phyloP scores from a whole-genome alignment of 805 yeast genomes.

The Candida orba region DNA sequence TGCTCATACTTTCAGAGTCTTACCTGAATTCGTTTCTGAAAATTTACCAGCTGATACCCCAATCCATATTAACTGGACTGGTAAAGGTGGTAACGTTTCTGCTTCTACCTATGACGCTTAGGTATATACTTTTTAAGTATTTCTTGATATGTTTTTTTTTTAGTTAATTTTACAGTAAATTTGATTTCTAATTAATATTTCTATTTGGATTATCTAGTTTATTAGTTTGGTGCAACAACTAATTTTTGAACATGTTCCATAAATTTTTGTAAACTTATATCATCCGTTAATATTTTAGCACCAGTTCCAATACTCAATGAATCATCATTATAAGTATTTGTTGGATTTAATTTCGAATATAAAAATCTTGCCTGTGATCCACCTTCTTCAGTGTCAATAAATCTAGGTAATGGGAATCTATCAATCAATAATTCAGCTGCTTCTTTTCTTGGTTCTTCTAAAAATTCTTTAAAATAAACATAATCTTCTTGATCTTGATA shows the following conservation, averaged over 20 bases:
- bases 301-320: slow-evolving; percentile 29
- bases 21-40: slow-evolving; percentile 77
- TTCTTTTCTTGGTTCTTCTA: slow-evolving; percentile 55
- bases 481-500: slow-evolving; percentile 58
- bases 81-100: slow-evolving; percentile 96
- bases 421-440: slow-evolving; percentile 60
- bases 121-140: slow-evolving; percentile 8
- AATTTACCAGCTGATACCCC: slow-evolving; percentile 70
- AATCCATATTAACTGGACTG: slow-evolving; percentile 99
- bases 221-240: slow-evolving; percentile 13
- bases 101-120: slow-evolving; percentile 93
- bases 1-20: slow-evolving; percentile 96
- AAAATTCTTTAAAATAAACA: slow-evolving; percentile 49
- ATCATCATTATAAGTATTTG: slow-evolving; percentile 43
- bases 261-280: slow-evolving; percentile 25
- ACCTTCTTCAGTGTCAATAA: slow-evolving; percentile 68
- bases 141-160: too few species aligned
- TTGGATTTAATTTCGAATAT: slow-evolving; percentile 63
- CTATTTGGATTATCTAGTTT: neutral
- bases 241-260: slow-evolving; percentile 31
- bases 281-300: slow-evolving; percentile 48
- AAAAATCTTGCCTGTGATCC: slow-evolving; percentile 70
- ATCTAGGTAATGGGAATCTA: slow-evolving; percentile 65
- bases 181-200: neutral
- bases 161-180: neutral